Evolutionary conservation across 2,329 filamentous ascomycete genomes (phyloP).

Genomic region (Penicillium sp.): DNA sequence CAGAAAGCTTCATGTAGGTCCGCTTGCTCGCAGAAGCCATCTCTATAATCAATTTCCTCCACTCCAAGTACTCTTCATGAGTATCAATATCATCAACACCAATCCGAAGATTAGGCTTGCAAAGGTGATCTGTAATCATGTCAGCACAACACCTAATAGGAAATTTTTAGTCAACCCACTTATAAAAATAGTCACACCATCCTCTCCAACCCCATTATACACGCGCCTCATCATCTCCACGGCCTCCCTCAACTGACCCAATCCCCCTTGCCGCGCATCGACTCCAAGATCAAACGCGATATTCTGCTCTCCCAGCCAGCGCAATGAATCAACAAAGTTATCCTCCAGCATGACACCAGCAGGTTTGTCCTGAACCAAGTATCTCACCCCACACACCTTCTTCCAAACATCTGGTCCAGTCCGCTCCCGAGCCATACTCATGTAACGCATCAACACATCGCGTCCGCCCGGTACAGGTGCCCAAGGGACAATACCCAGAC

Average conservation of each 20-base stretch:
- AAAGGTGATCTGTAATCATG: slow-evolving; percentile 68
- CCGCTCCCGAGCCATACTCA: slow-evolving; percentile 57
- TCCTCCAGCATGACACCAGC: slow-evolving; percentile 62
- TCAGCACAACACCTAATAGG: not conserved
- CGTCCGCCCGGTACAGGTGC: slow-evolving; percentile 72
- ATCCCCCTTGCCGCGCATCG: slow-evolving; percentile 73
- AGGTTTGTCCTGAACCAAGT: slow-evolving; percentile 76
- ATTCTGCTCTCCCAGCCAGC: slow-evolving; percentile 61
- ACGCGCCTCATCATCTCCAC: slow-evolving; percentile 68
- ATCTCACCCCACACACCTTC: slow-evolving; percentile 75
- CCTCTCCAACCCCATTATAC: slow-evolving; percentile 55
- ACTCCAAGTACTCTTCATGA: slow-evolving; percentile 62
- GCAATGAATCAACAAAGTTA: slow-evolving; percentile 64
- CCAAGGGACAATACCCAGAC: slow-evolving; percentile 76
- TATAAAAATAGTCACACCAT: slow-evolving; percentile 66
- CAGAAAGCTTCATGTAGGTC: slow-evolving; percentile 91
- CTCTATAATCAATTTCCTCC: slow-evolving; percentile 66
- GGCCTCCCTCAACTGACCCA: slow-evolving; percentile 69
- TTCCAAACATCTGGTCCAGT: slow-evolving; percentile 62
- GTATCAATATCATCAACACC: slow-evolving; percentile 35
- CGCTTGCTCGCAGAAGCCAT: slow-evolving; percentile 60
- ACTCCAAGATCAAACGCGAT: slow-evolving; percentile 80
- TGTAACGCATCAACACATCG: slow-evolving; percentile 61
- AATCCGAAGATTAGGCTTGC: slow-evolving; percentile 76
- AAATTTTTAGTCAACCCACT: slow-evolving; percentile 42